Percentiles rank a stretch among this genome's conserved stretches.
These are phyloP conservation scores for Alternaria consortialis DNA, from an alignment of 2,329 filamentous ascomycete species.

Conservation along the genomic window DNA sequence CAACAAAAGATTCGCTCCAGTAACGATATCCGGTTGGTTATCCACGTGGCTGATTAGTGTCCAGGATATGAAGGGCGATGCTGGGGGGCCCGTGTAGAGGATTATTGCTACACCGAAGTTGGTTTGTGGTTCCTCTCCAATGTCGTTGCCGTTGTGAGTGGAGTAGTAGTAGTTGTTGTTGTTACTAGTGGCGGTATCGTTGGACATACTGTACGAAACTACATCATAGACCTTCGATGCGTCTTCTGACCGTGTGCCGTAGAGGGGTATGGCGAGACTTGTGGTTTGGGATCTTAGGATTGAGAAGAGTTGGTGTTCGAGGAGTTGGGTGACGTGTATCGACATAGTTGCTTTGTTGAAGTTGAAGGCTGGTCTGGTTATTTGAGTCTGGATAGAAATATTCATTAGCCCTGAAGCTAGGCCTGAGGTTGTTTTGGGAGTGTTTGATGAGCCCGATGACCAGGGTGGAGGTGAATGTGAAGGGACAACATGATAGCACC, in stretches of 20 bases:
- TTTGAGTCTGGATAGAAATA: neutral
- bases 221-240: neutral
- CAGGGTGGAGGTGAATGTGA: neutral
- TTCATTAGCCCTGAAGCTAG: neutral
- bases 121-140: neutral
- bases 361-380: too few relatives aligned
- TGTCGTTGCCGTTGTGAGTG: neutral
- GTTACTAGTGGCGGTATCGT: too few relatives aligned
- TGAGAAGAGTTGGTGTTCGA: neutral
- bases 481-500: neutral
- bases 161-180: too few relatives aligned
- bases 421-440: neutral
- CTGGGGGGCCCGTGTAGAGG: conserved; percentile 1
- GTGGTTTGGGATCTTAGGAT: neutral
- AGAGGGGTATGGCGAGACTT: neutral
- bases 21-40: neutral
- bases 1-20: neutral
- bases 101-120: neutral
- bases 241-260: neutral
- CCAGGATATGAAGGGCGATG: neutral
- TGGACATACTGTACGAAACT: neutral
- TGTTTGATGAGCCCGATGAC: neutral
- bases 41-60: neutral
- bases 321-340: neutral
- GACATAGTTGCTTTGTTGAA: neutral